phyloP scores from a whole-genome alignment of 2,329 filamentous ascomycete genomes.

The Apiospora malaysiana region DNA sequence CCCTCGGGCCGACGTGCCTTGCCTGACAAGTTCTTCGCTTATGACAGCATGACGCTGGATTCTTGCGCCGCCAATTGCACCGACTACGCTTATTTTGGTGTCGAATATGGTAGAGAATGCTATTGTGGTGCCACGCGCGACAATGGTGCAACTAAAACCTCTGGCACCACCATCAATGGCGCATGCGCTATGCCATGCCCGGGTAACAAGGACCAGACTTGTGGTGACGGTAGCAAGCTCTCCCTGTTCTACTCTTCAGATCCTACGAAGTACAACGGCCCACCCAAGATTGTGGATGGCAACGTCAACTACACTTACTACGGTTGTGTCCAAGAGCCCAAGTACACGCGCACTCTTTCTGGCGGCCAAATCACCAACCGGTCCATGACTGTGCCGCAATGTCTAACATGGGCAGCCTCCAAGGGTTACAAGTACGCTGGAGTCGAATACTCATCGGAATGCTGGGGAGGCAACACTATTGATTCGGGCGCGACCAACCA shows the following conservation, averaged over 20 bases:
- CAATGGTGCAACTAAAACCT: conserved; percentile 8
- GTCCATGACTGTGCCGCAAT: conserved; percentile 45
- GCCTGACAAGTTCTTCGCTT: conserved; percentile 26
- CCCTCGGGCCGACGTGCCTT: conserved; percentile 19
- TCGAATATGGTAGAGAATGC: conserved; percentile 45
- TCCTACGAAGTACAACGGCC: conserved; percentile 24
- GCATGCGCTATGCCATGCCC: conserved; percentile 10
- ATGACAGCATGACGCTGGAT: conserved; percentile 43
- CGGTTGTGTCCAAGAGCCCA: conserved; percentile 25
- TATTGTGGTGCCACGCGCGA: conserved; percentile 32
- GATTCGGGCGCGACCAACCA: background rate
- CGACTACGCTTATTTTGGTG: conserved; percentile 44
- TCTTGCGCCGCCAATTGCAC: conserved; percentile 38
- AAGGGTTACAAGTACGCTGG: conserved; percentile 45
- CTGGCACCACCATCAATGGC: background rate
- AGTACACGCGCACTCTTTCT: conserved; percentile 11
- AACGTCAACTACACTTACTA: conserved; percentile 23
- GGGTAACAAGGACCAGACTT: conserved; percentile 31
- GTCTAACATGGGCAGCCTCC: conserved; percentile 35
- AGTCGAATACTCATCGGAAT: conserved; percentile 44
- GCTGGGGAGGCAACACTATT: conserved; percentile 35
- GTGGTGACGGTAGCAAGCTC: conserved; percentile 33
- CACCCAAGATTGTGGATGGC: conserved; percentile 27
- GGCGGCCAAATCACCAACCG: conserved; percentile 26
- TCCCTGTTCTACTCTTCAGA: conserved; percentile 29